Base-by-base conservation (phyloP, 257 asterid genomes). In the Coffea canephora region DNA sequence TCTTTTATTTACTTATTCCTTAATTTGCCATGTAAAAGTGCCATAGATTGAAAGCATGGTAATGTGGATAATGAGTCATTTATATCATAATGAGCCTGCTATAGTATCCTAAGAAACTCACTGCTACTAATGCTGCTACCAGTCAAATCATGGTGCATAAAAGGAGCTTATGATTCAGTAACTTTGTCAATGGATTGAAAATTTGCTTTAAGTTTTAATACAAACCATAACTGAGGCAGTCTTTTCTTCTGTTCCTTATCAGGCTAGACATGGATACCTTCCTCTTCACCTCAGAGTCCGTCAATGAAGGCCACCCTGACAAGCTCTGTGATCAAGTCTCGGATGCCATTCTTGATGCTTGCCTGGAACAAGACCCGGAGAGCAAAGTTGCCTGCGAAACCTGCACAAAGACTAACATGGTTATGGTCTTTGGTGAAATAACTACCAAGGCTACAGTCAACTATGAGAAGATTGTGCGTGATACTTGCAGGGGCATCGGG, bases 401-500 rank as follows among this genome's bases (percentile, higher is more conserved):
- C 55, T 90, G 97, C 95, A 89, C 97, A 15, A 93, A 93, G 81
- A 93, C 97, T 16, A 91, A 93, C 83, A 93, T 93, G 97, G 97
- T 93, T n/a, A 93, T 93, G 97, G 97, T 91, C 84, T 93, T 93
- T 62, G 97, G 97, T n/a, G 97, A 93, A 87, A 93, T 93, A 86
- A 93, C 97, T 59, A 93, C 98, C 86, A 90, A 91, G 84, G 98
- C 98, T 27, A 81, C 82, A 0, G 91, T 93, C 0, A 64, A 93
- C 86, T 93, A 93, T 45, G 97, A 93, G 86, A 93, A 93, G 87
- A 90, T 93, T 27, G 98, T 91, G 27, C 93, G 98, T 0, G 93
- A 88, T 69, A 93, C 98, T 41, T 93, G 98, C 89, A 87, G 98
- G 62, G 96, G 89, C 49, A 93, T 93, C 31, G 98, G 98, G 23